Evolutionary conservation across 2,329 filamentous ascomycete species (phyloP), one percentile per base, ranked within the genome.

Genomic region (Chrysoporthe deuterocubensis): DNA sequence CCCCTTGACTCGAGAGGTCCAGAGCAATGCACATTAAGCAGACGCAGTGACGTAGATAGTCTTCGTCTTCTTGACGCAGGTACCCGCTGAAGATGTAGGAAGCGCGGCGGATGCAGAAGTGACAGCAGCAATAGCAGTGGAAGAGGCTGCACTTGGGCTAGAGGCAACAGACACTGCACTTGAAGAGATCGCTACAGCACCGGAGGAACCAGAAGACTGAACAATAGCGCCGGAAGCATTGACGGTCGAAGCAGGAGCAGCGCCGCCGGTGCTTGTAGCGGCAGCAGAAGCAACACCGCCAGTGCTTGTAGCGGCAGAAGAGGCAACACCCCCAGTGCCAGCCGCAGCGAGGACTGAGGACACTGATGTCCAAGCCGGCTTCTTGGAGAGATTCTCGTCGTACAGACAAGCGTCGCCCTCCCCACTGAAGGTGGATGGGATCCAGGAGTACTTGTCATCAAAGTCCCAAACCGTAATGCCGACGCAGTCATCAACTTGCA

Each of bases 391-490:
- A 70, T 78, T 74, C 61, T 70, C 73, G 66, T 81, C 76, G 71
- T 78, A 81, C 67, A 80, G 70, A 18, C 77, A 75, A 54, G 80
- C 80, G 42, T 76, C 78, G 8, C 81, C 80, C 40, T 74, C 61
- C 43, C 80, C 79, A 34, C 69, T 44, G 73, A 81, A 81, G 56
- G 75, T 77, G 8, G 56, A 48, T 4, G 80, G 80, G 50, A 82
- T 74, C 80, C 80, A 81, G 62, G 74, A 76, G 72, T 81, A 78
- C 74, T 79, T 79, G 73, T 82, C 81, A 52, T 76, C 77, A 68
- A 78, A 81, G 72, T 78, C 76, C 81, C 80, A 82, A 59, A 82
- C 74, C 14, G 80, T 82, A 34, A 82, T 76, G 14, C 81, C 81
- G 3, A 83, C 74, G 71, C 81, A 83, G 54, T 71, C 71, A 40